Base-by-base conservation (phyloP, 352 stramenopile genomes). In the Aphanomyces astaci region DNA sequence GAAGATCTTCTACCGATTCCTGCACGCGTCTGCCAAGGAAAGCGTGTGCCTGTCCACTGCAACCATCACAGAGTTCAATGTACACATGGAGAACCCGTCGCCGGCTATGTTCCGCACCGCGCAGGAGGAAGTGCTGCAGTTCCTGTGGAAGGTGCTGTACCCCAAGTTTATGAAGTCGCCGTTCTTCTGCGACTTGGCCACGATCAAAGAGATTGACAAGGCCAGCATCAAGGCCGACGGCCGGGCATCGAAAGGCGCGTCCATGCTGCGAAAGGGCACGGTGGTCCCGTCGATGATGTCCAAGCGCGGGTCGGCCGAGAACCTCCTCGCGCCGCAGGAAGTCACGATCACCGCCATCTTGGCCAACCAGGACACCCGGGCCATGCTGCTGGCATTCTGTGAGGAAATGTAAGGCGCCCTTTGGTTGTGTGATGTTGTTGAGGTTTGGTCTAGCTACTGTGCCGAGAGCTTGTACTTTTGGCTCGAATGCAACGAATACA, bases 391-490 rank as follows among this genome's bases (percentile, higher is more conserved):
- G 22, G 81, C 86, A 45, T 90, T 90, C 64, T 79, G 80, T 3
- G 82, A 90, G 63, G 82, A 90, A 73, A 90, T 90, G 82, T 90
- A 76, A 74, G 78, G 25, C 4, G 17, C 3, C 11, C n/a, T n/a
- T n/a, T n/a, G n/a, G n/a, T n/a, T n/a, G n/a, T n/a, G n/a, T n/a
- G n/a, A n/a, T 43, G 36, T 43, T 33, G 19, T 53, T 10, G 46
- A 22, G 17, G 10, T 33, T 28, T 0, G 13, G 19, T 49, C 13
- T 63, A 90, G 82, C 54, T 90, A 88, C 57, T 90, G 82, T 60
- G 86, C 82, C 3, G 82, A 90, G 56, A 90, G 80, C 60, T 87
- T 90, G 62, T 90, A 88, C 82, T 90, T 90, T 68, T 90, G 82
- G 82, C 78, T 90, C 40, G 82, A 90, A 57, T 90, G 82, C 79